phyloP scores from a whole-genome alignment of 2,329 filamentous ascomycete species.

The Alternaria novae-zelandiae region DNA sequence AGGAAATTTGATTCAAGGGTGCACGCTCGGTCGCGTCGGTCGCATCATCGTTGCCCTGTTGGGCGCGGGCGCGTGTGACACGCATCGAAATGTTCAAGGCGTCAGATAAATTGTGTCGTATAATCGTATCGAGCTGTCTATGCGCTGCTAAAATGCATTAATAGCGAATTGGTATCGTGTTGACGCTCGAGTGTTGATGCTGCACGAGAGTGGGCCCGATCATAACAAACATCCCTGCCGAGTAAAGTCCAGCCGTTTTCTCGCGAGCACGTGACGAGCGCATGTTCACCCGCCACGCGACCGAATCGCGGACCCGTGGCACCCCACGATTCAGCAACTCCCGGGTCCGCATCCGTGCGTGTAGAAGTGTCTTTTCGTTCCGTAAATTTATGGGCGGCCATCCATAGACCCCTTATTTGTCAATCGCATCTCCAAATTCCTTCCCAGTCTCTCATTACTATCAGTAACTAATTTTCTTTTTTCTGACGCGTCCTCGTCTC shows the following conservation, averaged over 20 bases:
- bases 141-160: constrained; percentile 24
- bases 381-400: constrained; percentile 1
- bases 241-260: constrained; percentile 14
- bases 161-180: constrained; percentile 16
- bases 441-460: background rate
- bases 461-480: background rate
- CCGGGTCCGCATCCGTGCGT: constrained; percentile 9
- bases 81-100: constrained; percentile 40
- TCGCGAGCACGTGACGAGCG: constrained; percentile 19
- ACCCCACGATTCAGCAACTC: constrained; percentile 7
- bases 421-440: background rate
- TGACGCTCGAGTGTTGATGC: constrained; percentile 26
- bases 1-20: constrained; percentile 51
- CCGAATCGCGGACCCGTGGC: constrained; percentile 3
- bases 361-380: background rate
- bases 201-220: constrained; percentile 16
- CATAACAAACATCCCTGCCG: constrained; percentile 26
- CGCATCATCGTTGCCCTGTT: constrained; percentile 47
- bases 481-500: background rate
- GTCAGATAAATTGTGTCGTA: background rate
- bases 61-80: constrained; percentile 54
- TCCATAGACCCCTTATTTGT: background rate
- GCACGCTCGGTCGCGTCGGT: constrained; percentile 45
- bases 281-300: constrained; percentile 10
- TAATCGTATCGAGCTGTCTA: constrained; percentile 9